phyloP scores from a whole-genome alignment of 495 filamentous ascomycete species.

The Darksidea phi region DNA sequence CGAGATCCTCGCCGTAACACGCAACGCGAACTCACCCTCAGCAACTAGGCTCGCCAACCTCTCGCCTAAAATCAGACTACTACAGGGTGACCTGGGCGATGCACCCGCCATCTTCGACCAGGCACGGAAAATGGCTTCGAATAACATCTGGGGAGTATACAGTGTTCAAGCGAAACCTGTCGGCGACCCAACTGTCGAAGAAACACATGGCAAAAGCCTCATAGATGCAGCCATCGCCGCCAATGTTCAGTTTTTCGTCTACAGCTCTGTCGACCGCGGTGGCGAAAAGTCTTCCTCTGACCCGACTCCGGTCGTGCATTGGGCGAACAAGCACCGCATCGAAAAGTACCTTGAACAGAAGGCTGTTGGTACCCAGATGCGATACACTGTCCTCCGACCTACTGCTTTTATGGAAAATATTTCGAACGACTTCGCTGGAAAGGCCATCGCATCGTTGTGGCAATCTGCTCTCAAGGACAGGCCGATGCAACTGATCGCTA shows the following conservation, averaged over 20 bases:
- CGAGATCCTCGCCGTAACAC: conserved; percentile 68
- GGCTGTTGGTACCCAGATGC: conserved; percentile 47
- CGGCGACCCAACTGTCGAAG: conserved; percentile 45
- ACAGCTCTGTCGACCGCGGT: conserved; percentile 66
- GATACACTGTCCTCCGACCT: conserved; percentile 48
- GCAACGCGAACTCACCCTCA: conserved; percentile 54
- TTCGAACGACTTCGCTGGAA: conserved; percentile 56
- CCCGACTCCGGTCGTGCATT: conserved; percentile 62
- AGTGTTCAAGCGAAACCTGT: conserved; percentile 56
- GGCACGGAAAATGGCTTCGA: conserved; percentile 47
- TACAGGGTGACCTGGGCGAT: conserved; percentile 57
- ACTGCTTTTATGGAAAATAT: conserved; percentile 67
- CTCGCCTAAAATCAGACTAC: conserved; percentile 51
- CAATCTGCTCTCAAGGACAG: conserved; percentile 48
- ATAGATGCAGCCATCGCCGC: conserved; percentile 58
- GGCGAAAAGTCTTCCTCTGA: conserved; percentile 54
- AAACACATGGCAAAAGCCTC: conserved; percentile 60
- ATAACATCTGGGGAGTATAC: conserved; percentile 47
- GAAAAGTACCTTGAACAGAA: conserved; percentile 57
- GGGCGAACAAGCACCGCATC: conserved; percentile 61
- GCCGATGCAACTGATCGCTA: conserved; percentile 59
- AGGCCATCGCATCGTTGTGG: conserved; percentile 57
- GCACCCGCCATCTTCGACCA: conserved; percentile 53
- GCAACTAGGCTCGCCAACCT: conserved; percentile 53
- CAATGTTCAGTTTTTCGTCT: conserved; percentile 65